Evolutionary conservation across 2,329 filamentous ascomycete species (phyloP), one percentile per base, ranked within the genome.

Genomic region (Madurella mycetomatis): DNA sequence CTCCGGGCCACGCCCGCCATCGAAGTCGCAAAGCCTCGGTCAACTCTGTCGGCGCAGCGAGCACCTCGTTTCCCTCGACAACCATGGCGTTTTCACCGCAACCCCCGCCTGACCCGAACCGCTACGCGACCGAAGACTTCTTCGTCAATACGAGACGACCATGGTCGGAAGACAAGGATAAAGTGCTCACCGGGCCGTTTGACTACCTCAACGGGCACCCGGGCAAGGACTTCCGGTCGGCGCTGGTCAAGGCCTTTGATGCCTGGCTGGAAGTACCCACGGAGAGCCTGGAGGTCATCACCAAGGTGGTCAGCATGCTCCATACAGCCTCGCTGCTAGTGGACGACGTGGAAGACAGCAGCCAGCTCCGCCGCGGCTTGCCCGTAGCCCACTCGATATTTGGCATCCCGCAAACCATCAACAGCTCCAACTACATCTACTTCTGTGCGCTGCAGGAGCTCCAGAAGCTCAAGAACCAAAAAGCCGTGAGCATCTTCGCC

Each of bases 361-460:
- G 87, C 2, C 72, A 84, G 58, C 78, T 95, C 30, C 85, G 90
- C 41, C 82, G 90, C 41, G 90, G 90, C 41, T 79, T 89, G 40
- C 90, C 90, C 12, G 90, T 92, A 17, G 88, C 90, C 2, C 88
- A 95, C 72, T 83, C 77, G 68, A 90, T 95, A 63, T 95, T 92
- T 66, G 90, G 90, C 58, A 84, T 87, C 3, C 85, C 90, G 5
- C 90, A 95, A 71, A 94, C 90, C 42, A 94, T 95, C 72, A 95
- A 95, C 72, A 87, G 85, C 47, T 89, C 90, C 60, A 95, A 95
- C 72, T 95, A 95, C 72, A 82, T 92, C 55, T 95, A 94, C 76
- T 94, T 95, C 69, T 77, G 80, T 62, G 90, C 89, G 0, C 77
- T 94, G 47, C 82, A 87, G 62, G 88, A 92, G 70, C 75, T 95